Evolutionary conservation across 306 rosid genomes (phyloP), one percentile per base, ranked within the genome.

Genomic region (Prunus davidiana): DNA sequence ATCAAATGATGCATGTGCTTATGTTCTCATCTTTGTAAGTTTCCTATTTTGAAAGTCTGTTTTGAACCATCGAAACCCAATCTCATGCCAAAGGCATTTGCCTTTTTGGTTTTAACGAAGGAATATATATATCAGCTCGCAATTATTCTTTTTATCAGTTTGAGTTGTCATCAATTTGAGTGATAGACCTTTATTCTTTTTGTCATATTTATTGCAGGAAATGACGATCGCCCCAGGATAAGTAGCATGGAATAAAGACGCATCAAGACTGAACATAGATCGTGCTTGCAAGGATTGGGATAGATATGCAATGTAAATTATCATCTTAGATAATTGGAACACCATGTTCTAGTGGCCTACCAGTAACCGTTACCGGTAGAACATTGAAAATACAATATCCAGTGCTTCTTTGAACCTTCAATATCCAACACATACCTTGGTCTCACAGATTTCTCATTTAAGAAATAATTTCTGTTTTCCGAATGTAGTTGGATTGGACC

Each of bases 1-100:
- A 91, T 88, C 55, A 88, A 88, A 81, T 86, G 84, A 81, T 50
- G 66, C 22, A 57, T 79, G 12, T 54, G 69, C 12, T 2, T 73
- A 56, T 69, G 80, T 73, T 24, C 19, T n/a, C 22, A 28, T 76
- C 71, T 7, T 30, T 13, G 56, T 34, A 72, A 58, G 41, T n/a
- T 14, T 19, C 54, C 10, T 34, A 20, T 13, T 9, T 12, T 45
- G 43, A 28, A 74, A 46, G 19, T 49, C 25, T 50, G 10, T 38
- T 54, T 34, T 30, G 66, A 38, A n/a, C 45, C 49, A 41, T 63
- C 3, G 1, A 7, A 8, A 22, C 41, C 50, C 5, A 14, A 41
- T 67, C 28, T 6, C 43, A 5, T 28, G 7, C 49, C 1, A 5
- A 51, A 22, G 46, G 49, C 27, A 50, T 20, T n/a, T 34, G 30